A percentile compares a stretch with the other conserved stretches of the same genome.
phyloP scores from a whole-genome alignment of 2,329 filamentous ascomycete genomes.

The Didymosphaeria variabile region DNA sequence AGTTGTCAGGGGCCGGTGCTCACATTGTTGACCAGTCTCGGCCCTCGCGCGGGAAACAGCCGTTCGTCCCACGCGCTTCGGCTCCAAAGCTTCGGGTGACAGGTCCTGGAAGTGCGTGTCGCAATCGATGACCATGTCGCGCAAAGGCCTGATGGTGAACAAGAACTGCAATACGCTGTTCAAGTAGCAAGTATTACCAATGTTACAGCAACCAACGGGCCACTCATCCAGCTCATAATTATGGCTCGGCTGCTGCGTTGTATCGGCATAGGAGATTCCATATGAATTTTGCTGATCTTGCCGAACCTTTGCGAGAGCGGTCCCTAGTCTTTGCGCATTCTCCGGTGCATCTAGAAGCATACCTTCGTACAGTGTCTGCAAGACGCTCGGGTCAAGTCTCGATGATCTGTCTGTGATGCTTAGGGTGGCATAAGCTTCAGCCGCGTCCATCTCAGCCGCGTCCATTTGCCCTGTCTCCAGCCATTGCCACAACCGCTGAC shows the following conservation, averaged over 20 bases:
- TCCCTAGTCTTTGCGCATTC: constrained; percentile 56
- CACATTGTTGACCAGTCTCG: constrained; percentile 75
- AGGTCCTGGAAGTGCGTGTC: constrained; percentile 75
- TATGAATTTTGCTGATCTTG: constrained; percentile 39
- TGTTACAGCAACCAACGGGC: constrained; percentile 89
- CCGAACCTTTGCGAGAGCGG: constrained; percentile 58
- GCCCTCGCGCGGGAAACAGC: constrained; percentile 68
- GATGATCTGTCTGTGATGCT: constrained; percentile 62
- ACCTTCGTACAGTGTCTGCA: constrained; percentile 35
- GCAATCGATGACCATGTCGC: constrained; percentile 81
- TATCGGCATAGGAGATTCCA: constrained; percentile 26
- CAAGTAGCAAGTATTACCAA: constrained; percentile 97
- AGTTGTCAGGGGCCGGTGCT: constrained; percentile 48
- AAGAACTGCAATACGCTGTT: constrained; percentile 97
- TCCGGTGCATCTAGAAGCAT: constrained; percentile 51
- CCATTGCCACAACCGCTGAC: constrained; percentile 62
- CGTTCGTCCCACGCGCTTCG: constrained; percentile 79
- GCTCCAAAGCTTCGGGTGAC: constrained; percentile 68
- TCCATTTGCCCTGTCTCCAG: constrained; percentile 61
- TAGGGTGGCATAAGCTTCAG: constrained; percentile 48
- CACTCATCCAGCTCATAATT: constrained; percentile 59
- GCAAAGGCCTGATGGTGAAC: constrained; percentile 84
- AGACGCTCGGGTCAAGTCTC: constrained; percentile 58
- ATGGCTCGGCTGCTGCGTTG: constrained; percentile 21
- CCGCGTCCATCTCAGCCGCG: constrained; percentile 62